phyloP scores from a whole-genome alignment of 495 filamentous ascomycete species.

The Jackrogersella minutella region DNA sequence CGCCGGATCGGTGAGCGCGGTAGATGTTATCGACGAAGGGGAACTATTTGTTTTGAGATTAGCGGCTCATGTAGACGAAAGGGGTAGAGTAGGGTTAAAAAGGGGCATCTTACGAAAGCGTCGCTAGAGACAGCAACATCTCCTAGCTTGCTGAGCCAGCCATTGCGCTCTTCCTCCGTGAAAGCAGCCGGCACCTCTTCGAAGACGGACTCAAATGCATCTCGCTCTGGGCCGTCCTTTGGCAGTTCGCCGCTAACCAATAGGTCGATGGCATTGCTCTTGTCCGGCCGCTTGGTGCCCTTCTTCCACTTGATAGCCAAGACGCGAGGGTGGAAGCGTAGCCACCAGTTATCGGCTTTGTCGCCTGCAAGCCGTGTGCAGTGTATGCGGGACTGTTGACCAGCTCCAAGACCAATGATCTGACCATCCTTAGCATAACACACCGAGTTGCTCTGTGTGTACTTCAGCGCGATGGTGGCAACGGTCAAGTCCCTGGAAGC shows the following conservation, averaged over 20 bases:
- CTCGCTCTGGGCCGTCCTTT: slow-evolving; percentile 78
- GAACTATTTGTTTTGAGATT: slow-evolving; percentile 66
- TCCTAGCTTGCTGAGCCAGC: slow-evolving; percentile 80
- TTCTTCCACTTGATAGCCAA: slow-evolving; percentile 94
- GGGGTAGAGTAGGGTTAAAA: neutral
- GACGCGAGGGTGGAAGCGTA: slow-evolving; percentile 91
- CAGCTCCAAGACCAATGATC: slow-evolving; percentile 91
- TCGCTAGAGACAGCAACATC: slow-evolving; percentile 90
- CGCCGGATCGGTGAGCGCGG: slow-evolving; percentile 84
- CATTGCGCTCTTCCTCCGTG: slow-evolving; percentile 80
- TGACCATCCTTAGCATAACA: slow-evolving; percentile 97
- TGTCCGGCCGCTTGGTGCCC: slow-evolving; percentile 93
- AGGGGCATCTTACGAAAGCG: slow-evolving; percentile 79
- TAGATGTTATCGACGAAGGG: slow-evolving; percentile 98
- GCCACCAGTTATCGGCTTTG: slow-evolving; percentile 99
- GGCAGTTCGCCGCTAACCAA: slow-evolving; percentile 90
- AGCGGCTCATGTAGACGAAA: slow-evolving; percentile 2
- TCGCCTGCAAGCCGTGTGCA: slow-evolving; percentile 98
- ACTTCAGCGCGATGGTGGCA: slow-evolving; percentile 96
- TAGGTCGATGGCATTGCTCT: slow-evolving; percentile 97
- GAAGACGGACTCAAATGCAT: slow-evolving; percentile 86
- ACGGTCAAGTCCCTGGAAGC: slow-evolving; percentile 91
- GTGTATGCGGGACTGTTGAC: slow-evolving; percentile 97
- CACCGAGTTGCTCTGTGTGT: slow-evolving; percentile 98
- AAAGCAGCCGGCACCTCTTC: slow-evolving; percentile 89